A percentile compares a stretch with the other conserved stretches of the same genome.
phyloP scores from a whole-genome alignment of 2,329 filamentous ascomycete genomes.

The Fusarium robinianum region DNA sequence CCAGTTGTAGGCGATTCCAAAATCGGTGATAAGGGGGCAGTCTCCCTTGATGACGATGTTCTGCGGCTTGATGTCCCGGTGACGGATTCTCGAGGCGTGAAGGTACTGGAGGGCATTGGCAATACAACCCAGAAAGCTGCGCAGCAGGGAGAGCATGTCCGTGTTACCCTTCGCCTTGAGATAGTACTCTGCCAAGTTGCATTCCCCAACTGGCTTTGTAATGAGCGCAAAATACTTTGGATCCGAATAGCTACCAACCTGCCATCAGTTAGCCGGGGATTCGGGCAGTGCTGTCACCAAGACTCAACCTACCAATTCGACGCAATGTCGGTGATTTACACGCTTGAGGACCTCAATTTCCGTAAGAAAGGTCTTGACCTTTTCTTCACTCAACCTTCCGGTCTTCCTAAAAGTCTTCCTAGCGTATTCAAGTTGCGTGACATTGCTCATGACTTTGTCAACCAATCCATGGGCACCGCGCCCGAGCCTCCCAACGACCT shows the following conservation, averaged over 20 bases:
- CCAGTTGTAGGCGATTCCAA: conserved; percentile 16
- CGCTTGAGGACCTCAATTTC: neutral
- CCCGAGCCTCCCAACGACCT: neutral
- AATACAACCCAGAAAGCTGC: conserved; percentile 9
- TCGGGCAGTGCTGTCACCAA: too few relatives aligned
- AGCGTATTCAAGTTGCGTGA: neutral
- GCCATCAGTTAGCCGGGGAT: neutral
- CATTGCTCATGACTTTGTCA: conserved; percentile 1
- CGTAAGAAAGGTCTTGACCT: neutral
- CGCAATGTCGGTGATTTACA: neutral
- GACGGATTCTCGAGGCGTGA: conserved; percentile 4
- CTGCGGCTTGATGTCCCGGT: conserved; percentile 22
- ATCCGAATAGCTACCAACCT: conserved; percentile 1
- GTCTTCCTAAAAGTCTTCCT: neutral
- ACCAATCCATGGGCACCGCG: neutral
- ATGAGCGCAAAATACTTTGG: conserved; percentile 1
- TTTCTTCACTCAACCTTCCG: neutral
- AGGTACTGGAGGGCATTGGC: conserved; percentile 6
- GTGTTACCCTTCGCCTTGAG: neutral
- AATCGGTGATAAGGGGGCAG: conserved; percentile 11
- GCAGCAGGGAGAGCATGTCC: neutral
- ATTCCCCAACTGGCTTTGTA: neutral
- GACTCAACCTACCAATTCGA: neutral
- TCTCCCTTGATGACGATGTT: conserved; percentile 17
- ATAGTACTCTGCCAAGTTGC: neutral